phyloP scores from a whole-genome alignment of 768 basidiomycete species.

The Serendipita sp. region DNA sequence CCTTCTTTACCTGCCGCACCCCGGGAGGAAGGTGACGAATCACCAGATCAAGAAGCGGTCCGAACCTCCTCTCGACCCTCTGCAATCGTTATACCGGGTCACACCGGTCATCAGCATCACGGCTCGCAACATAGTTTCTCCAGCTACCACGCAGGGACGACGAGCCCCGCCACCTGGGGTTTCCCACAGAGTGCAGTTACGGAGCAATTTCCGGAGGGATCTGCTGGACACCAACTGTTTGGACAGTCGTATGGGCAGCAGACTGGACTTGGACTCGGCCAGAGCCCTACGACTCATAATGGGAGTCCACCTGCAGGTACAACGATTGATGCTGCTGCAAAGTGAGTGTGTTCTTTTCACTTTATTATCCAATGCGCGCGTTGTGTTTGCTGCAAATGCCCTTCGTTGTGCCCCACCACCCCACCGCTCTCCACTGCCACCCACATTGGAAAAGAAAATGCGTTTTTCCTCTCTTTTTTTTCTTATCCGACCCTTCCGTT shows the following conservation, averaged over 20 bases:
- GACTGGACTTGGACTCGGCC: background rate
- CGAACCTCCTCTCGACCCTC: conserved; percentile 15
- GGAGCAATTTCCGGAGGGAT: background rate
- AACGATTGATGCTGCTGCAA: background rate
- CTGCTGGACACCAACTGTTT: background rate
- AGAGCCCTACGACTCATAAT: background rate
- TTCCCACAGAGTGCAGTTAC: background rate
- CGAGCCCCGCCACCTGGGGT: conserved; percentile 5
- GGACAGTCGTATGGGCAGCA: background rate
- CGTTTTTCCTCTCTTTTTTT: background rate
- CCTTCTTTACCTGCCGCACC: background rate
- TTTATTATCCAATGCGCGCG: background rate
- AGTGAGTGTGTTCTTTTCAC: background rate
- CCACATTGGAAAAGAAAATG: background rate
- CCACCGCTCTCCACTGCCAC: background rate
- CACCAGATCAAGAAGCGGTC: background rate
- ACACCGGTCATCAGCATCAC: conserved; percentile 1
- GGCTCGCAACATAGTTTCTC: conserved; percentile 3
- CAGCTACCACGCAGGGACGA: background rate
- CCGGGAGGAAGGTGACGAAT: background rate
- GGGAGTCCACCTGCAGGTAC: background rate
- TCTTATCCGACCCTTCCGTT: background rate
- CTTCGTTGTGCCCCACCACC: background rate
- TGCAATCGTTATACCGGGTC: conserved; percentile 12
- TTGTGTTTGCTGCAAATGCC: background rate